Evolutionary conservation across 352 stramenopile genomes (phyloP).

Genomic region (Phytophthora colocasiae): DNA sequence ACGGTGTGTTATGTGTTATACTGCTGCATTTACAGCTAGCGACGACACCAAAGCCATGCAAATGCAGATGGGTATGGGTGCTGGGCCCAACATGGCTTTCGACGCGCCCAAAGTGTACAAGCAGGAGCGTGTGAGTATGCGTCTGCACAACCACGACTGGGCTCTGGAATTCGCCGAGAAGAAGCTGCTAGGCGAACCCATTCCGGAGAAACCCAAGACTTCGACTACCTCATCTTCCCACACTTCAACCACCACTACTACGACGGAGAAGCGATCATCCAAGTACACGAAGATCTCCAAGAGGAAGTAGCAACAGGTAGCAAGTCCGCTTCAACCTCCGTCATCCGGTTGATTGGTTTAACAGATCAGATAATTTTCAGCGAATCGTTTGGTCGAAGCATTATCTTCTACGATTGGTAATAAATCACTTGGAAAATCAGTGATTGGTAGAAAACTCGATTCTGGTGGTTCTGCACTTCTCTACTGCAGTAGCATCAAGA

Average conservation of each 20-base stretch:
- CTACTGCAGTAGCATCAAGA: constrained; percentile 2
- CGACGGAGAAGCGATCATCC: constrained; percentile 56
- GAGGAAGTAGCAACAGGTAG: constrained; percentile 49
- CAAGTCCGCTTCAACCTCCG: constrained; percentile 12
- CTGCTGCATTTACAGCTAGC: constrained; percentile 47
- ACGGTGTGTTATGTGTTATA: not conserved
- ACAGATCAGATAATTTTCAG: constrained; percentile 4
- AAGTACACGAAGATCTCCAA: constrained; percentile 86
- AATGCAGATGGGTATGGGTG: constrained; percentile 94
- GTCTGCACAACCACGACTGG: constrained; percentile 86
- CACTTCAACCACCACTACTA: constrained; percentile 34
- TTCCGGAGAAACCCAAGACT: constrained; percentile 56
- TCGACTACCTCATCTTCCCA: constrained; percentile 15
- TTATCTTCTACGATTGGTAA: constrained; percentile 1
- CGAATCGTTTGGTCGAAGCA: constrained; percentile 10
- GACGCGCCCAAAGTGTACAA: constrained; percentile 92
- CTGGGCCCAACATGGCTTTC: constrained; percentile 86
- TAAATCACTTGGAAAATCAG: not conserved
- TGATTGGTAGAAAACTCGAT: constrained; percentile 16
- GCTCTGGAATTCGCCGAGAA: constrained; percentile 84
- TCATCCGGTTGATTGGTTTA: constrained; percentile 8
- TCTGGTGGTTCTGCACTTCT: constrained; percentile 33
- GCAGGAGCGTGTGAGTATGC: constrained; percentile 85
- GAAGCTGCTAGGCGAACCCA: constrained; percentile 79
- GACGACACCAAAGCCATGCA: constrained; percentile 92